Percentiles rank a stretch among this genome's conserved stretches.
Conservation (phyloP, 2,329 filamentous ascomycete genomes). For the Sporothrix dimorphospora region DNA sequence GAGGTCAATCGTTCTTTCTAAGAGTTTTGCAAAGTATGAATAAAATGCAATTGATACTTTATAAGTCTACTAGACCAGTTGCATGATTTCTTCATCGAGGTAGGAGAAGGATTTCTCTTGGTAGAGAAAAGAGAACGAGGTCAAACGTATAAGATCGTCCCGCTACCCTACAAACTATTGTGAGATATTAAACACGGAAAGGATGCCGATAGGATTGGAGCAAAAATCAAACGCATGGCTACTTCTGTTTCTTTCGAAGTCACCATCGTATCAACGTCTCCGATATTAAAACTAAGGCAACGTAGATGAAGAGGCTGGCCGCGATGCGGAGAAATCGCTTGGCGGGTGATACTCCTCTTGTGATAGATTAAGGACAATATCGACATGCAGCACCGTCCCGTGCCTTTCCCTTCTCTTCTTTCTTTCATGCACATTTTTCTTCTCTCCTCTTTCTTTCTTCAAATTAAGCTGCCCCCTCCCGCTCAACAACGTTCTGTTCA, state of each 20-base stretch:
- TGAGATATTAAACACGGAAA: neutral
- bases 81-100: no score
- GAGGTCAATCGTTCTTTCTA: no score
- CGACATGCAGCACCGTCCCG: neutral
- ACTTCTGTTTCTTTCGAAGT: neutral
- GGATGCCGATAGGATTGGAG: neutral
- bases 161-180: neutral
- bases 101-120: no score
- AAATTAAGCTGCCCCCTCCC: neutral
- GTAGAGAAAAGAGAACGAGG: no score
- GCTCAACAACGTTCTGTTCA: neutral
- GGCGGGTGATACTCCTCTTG: neutral
- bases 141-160: neutral
- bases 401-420: neutral
- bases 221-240: neutral
- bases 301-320: neutral
- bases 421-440: neutral
- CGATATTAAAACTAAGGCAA: neutral
- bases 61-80: no score
- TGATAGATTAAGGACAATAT: neutral
- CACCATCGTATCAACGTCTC: neutral
- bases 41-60: no score
- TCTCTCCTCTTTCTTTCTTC: neutral
- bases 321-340: neutral
- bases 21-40: no score